Percentiles rank a stretch among this genome's conserved stretches.
phyloP scores from a whole-genome alignment of 768 basidiomycete species.

The Xerocomus potaroensis region DNA sequence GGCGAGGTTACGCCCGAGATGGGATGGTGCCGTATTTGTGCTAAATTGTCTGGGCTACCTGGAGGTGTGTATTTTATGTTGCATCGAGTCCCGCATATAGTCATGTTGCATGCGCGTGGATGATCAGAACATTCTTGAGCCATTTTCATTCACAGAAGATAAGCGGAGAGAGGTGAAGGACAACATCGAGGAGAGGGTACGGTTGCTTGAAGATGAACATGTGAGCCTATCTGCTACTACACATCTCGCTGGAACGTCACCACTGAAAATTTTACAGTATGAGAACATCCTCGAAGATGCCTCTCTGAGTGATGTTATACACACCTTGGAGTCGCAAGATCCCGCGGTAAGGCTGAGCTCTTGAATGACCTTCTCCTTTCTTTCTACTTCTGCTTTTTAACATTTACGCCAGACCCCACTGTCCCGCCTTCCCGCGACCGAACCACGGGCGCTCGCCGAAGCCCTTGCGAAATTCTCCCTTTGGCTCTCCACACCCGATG shows the following conservation, averaged over 20 bases:
- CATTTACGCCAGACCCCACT: constrained; percentile 54
- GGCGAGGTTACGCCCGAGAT: constrained; percentile 46
- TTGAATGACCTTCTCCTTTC: neutral
- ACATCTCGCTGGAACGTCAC: too few species aligned
- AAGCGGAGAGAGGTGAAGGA: constrained; percentile 57
- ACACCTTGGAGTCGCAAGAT: constrained; percentile 21
- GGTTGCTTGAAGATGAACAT: constrained; percentile 73
- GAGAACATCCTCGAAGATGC: constrained; percentile 27
- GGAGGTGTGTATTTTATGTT: constrained; percentile 47
- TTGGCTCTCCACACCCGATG: constrained; percentile 82
- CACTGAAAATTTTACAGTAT: constrained; percentile 1
- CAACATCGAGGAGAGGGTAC: constrained; percentile 58
- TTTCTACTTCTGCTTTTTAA: neutral
- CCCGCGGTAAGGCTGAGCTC: constrained; percentile 15
- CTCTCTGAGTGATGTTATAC: constrained; percentile 24
- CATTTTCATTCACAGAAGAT: constrained; percentile 61
- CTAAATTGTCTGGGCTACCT: constrained; percentile 85
- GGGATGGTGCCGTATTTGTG: constrained; percentile 83
- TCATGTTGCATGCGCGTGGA: neutral
- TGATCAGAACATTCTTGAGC: constrained; percentile 56
- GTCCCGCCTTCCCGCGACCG: constrained; percentile 61
- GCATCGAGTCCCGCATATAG: neutral
- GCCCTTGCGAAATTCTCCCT: constrained; percentile 69
- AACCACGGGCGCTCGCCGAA: constrained; percentile 56
- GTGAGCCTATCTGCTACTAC: constrained; percentile 44